A percentile compares a stretch with the other conserved stretches of the same genome.
Evolutionary conservation across 1,139 yeast species (phyloP).

Genomic region (Lodderomyces margitis): DNA sequence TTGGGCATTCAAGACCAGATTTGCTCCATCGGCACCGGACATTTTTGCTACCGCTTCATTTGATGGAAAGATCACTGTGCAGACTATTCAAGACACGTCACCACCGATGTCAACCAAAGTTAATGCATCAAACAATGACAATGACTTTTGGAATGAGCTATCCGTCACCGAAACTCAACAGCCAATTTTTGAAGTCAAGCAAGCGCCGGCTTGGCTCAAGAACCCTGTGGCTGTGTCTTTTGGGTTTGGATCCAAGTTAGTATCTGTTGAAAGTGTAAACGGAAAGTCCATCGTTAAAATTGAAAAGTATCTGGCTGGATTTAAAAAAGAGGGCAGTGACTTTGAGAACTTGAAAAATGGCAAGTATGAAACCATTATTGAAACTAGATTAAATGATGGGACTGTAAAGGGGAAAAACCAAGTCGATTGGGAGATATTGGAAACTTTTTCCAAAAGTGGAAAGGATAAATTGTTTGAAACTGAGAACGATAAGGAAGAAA

Average conservation of each 20-base stretch:
- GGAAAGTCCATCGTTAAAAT: conserved; percentile 50
- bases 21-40: conserved; percentile 88
- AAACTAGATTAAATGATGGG: conserved; percentile 44
- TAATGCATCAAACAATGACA: conserved; percentile 58
- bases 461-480: conserved; percentile 35
- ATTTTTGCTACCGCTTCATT: conserved; percentile 90
- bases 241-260: conserved; percentile 93
- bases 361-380: conserved; percentile 55
- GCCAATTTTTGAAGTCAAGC: conserved; percentile 62
- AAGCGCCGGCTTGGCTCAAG: conserved; percentile 89
- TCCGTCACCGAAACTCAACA: conserved; percentile 75
- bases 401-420: conserved; percentile 44
- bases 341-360: conserved; percentile 57
- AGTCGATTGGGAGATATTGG: conserved; percentile 76
- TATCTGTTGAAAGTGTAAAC: conserved; percentile 47
- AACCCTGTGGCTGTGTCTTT: conserved; percentile 76
- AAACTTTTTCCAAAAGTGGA: conserved; percentile 53
- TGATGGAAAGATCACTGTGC: conserved; percentile 82
- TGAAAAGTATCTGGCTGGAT: conserved; percentile 44
- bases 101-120: conserved; percentile 51
- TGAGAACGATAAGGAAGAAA: conserved; percentile 7
- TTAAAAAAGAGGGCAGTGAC: conserved; percentile 45
- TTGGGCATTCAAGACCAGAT: conserved; percentile 88
- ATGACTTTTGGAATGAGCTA: conserved; percentile 74
- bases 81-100: conserved; percentile 81